These are phyloP conservation scores for Thalassiosira profunda DNA, from an alignment of 108 stramenopile genomes.

Conservation along the genomic window DNA sequence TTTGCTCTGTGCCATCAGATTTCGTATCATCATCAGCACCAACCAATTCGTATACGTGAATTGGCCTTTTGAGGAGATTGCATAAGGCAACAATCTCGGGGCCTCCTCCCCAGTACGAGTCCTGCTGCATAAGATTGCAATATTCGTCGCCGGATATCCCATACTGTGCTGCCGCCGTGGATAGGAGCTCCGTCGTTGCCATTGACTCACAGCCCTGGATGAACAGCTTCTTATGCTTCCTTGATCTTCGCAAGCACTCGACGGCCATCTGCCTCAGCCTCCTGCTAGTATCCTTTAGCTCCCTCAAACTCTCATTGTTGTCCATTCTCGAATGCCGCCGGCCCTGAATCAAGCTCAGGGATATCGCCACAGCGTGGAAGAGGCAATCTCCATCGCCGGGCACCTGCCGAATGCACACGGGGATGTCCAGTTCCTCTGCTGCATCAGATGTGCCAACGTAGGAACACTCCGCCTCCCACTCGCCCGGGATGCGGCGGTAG, in stretches of 20 bases:
- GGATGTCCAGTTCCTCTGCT: neutral
- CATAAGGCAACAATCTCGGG: slow-evolving; percentile 79
- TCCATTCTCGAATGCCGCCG: slow-evolving; percentile 14
- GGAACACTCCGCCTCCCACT: slow-evolving; percentile 14
- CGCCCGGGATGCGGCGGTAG: slow-evolving; percentile 23
- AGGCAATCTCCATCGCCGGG: slow-evolving; percentile 64
- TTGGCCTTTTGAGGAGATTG: slow-evolving; percentile 63
- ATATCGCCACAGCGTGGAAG: slow-evolving; percentile 41
- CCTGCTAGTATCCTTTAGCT: neutral
- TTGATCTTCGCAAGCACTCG: slow-evolving; percentile 3
- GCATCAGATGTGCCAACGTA: neutral
- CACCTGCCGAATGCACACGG: slow-evolving; percentile 44
- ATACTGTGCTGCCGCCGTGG: slow-evolving; percentile 52
- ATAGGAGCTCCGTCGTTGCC: slow-evolving; percentile 37
- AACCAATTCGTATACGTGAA: slow-evolving; percentile 71
- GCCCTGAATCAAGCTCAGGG: neutral
- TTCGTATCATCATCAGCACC: neutral
- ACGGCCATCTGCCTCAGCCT: slow-evolving; percentile 3
- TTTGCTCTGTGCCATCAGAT: neutral
- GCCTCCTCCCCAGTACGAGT: slow-evolving; percentile 77
- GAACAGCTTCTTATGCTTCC: slow-evolving; percentile 29
- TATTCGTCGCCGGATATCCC: slow-evolving; percentile 56
- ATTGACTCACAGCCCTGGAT: slow-evolving; percentile 53
- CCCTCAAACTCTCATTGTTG: neutral
- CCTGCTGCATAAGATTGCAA: slow-evolving; percentile 57